Conservation (phyloP, 495 filamentous ascomycete species). For the Aspergillus campestris region DNA sequence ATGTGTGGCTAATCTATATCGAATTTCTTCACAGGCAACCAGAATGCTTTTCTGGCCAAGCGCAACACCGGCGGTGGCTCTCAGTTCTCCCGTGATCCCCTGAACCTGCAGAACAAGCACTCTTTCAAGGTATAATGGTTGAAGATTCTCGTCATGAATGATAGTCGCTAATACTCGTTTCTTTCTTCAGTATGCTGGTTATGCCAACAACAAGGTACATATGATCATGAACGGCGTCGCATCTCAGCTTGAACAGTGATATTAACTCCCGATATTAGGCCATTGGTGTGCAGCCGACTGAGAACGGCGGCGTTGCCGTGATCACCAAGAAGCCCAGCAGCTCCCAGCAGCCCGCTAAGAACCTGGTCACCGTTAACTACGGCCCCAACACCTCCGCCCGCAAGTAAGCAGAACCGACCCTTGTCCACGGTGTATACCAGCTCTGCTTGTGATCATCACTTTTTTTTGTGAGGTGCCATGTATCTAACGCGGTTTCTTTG, state of each 20-base stretch:
- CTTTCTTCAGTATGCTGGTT: constrained; percentile 68
- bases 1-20: constrained; percentile 11
- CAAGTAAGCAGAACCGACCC: constrained; percentile 51
- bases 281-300: constrained; percentile 58
- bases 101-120: constrained; percentile 86
- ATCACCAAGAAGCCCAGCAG: constrained; percentile 73
- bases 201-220: constrained; percentile 80
- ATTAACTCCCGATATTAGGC: constrained; percentile 47
- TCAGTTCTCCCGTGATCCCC: constrained; percentile 85
- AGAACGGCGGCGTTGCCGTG: constrained; percentile 65
- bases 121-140: constrained; percentile 65
- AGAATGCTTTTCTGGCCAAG: constrained; percentile 86
- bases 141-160: background rate
- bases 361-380: constrained; percentile 55
- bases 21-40: constrained; percentile 51
- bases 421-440: background rate
- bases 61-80: constrained; percentile 64
- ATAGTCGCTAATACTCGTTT: constrained; percentile 3
- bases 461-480: background rate
- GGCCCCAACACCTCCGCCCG: constrained; percentile 58
- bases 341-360: constrained; percentile 57
- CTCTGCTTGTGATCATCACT: background rate
- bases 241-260: background rate
- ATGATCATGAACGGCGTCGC: constrained; percentile 6
- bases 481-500: constrained; percentile 9